Evolutionary conservation across 352 stramenopile species (phyloP).

Genomic region (Phytopythium helicoides): DNA sequence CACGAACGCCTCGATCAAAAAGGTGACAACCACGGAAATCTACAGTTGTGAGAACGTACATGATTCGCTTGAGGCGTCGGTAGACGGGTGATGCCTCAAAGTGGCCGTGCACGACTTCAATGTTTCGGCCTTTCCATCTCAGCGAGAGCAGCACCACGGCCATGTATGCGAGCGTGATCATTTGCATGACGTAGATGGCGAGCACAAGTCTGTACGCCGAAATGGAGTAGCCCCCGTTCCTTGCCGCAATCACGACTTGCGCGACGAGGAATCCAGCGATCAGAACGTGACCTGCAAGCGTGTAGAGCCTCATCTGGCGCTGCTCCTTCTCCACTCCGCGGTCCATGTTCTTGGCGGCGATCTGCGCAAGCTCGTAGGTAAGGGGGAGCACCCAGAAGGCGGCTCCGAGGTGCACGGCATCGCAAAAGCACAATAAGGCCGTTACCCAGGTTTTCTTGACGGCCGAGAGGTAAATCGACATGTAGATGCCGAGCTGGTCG

Average conservation of each 20-base stretch:
- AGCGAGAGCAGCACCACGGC: slow-evolving; percentile 21
- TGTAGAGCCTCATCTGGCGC: slow-evolving; percentile 23
- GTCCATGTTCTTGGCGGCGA: slow-evolving; percentile 46
- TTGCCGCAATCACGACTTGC: slow-evolving; percentile 12
- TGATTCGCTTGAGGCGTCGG: slow-evolving; percentile 36
- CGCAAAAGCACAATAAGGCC: slow-evolving; percentile 20
- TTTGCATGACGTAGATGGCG: slow-evolving; percentile 28
- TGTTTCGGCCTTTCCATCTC: slow-evolving; percentile 25
- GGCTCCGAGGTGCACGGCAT: slow-evolving; percentile 31
- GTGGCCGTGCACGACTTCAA: slow-evolving; percentile 34
- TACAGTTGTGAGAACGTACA: slow-evolving; percentile 15
- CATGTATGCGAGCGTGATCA: slow-evolving; percentile 33
- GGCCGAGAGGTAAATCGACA: slow-evolving; percentile 15
- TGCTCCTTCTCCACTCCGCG: slow-evolving; percentile 32
- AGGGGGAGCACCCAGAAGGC: slow-evolving; percentile 37
- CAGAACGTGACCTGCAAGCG: slow-evolving; percentile 8
- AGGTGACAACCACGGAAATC: background rate
- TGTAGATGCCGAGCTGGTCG: slow-evolving; percentile 30
- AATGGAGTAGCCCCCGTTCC: slow-evolving; percentile 21
- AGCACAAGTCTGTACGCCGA: slow-evolving; percentile 19
- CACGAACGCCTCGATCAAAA: background rate
- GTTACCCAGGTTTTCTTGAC: slow-evolving; percentile 17
- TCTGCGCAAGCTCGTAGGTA: slow-evolving; percentile 38
- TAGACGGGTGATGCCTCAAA: slow-evolving; percentile 45
- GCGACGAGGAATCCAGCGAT: slow-evolving; percentile 13